phyloP scores from a whole-genome alignment of 768 basidiomycete genomes.

The Mycena albidolilacea region DNA sequence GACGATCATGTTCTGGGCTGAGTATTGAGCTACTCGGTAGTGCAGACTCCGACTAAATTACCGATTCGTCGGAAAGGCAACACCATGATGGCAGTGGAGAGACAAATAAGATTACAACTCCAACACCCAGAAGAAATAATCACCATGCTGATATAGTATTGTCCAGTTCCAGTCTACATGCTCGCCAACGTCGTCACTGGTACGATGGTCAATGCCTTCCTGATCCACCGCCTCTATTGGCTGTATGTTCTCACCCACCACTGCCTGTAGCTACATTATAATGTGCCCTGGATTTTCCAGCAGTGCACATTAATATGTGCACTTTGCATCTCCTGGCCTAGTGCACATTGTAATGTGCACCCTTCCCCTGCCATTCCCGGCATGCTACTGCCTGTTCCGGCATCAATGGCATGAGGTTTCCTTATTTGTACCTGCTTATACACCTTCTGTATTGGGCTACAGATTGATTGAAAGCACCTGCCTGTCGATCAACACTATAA shows the following conservation, averaged over 20 bases:
- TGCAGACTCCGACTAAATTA: neutral
- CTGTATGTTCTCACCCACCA: neutral
- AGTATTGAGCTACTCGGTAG: neutral
- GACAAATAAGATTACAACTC: neutral
- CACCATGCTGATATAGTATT: neutral
- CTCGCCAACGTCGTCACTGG: neutral
- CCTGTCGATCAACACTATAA: too few species aligned
- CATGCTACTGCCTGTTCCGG: too few species aligned
- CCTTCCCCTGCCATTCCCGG: too few species aligned
- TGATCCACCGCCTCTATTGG: slow-evolving; percentile 4
- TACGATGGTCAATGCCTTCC: slow-evolving; percentile 13
- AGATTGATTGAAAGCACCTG: too few species aligned
- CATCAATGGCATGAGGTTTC: too few species aligned
- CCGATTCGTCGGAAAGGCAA: neutral
- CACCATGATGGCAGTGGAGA: neutral
- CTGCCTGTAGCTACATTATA: too few species aligned
- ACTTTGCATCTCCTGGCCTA: too few species aligned
- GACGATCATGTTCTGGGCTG: slow-evolving; percentile 15
- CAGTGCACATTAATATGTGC: too few species aligned
- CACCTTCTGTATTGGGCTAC: too few species aligned
- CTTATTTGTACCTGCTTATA: too few species aligned
- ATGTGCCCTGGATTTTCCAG: too few species aligned
- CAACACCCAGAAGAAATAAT: neutral
- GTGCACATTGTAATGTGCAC: too few species aligned
- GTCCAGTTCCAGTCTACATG: neutral